phyloP scores from a whole-genome alignment of 2,329 filamentous ascomycete genomes.

The Dothideomycetes sp. region DNA sequence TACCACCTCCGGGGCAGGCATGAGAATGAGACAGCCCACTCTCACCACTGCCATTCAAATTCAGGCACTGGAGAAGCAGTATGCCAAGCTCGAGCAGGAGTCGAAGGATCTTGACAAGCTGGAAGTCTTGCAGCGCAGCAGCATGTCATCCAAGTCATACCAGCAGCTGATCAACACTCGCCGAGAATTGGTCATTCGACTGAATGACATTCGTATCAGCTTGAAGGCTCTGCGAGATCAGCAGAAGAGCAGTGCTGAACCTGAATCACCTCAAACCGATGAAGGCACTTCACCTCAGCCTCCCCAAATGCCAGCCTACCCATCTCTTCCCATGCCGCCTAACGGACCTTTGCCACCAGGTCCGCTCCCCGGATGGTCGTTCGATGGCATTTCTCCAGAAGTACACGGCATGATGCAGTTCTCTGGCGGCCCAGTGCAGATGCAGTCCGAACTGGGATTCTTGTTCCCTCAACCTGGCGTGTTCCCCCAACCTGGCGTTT shows the following conservation, averaged over 20 bases:
- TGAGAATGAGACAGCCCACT: conserved; percentile 11
- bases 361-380: conserved; percentile 4
- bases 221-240: conserved; percentile 20
- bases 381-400: conserved; percentile 5
- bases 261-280: not conserved
- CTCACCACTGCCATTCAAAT: conserved; percentile 20
- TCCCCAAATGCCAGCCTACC: not conserved
- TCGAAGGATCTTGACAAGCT: conserved; percentile 25
- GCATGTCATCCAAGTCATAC: conserved; percentile 20
- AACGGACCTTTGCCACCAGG: conserved; percentile 1
- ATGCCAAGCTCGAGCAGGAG: conserved; percentile 24
- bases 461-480: not conserved
- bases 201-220: conserved; percentile 24
- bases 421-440: conserved; percentile 1
- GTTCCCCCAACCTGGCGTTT: not conserved
- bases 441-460: not conserved
- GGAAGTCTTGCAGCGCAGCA: conserved; percentile 23
- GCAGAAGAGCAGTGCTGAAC: conserved; percentile 1
- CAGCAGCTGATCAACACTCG: conserved; percentile 21
- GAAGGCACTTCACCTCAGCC: conserved; percentile 1
- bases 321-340: conserved; percentile 7
- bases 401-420: conserved; percentile 3
- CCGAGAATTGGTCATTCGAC: conserved; percentile 19
- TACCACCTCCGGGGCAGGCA: conserved; percentile 1
- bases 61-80: conserved; percentile 23